phyloP scores from a whole-genome alignment of 2,329 filamentous ascomycete species.

The Apiospora malaysiana region DNA sequence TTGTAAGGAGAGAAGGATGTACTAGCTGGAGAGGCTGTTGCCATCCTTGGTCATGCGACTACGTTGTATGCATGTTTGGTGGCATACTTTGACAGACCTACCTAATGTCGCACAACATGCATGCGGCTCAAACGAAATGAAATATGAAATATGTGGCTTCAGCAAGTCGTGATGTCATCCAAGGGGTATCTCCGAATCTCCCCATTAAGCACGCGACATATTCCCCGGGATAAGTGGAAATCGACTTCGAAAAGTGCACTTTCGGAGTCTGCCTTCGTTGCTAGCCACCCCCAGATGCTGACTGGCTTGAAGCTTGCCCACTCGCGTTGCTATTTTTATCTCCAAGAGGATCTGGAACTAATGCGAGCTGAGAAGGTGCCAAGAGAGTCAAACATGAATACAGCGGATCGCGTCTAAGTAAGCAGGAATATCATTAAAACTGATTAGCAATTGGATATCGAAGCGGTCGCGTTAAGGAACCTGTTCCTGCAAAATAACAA shows the following conservation, averaged over 20 bases:
- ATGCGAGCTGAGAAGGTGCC: not conserved
- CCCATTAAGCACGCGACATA: no score
- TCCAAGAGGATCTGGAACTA: not conserved
- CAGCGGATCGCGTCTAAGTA: constrained; percentile 4
- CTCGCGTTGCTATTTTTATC: constrained; percentile 4
- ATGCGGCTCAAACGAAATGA: constrained; percentile 6
- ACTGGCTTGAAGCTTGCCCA: not conserved
- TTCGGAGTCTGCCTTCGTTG: not conserved
- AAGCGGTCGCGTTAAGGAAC: not conserved
- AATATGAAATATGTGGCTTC: not conserved
- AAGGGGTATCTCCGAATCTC: not conserved
- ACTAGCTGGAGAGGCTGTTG: not conserved
- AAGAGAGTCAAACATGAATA: not conserved
- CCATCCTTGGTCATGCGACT: not conserved
- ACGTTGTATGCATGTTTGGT: not conserved
- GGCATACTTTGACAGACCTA: not conserved
- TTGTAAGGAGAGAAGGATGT: not conserved
- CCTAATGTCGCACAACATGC: not conserved
- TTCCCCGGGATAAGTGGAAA: not conserved
- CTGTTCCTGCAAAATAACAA: not conserved
- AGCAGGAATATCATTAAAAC: constrained; percentile 7
- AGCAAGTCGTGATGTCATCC: not conserved
- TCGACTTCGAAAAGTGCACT: not conserved
- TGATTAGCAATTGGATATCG: constrained; percentile 13
- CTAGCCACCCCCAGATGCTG: constrained; percentile 4